Base-by-base conservation (phyloP, 1,284 basidiomycete species). In the Puccinia novopanici region DNA sequence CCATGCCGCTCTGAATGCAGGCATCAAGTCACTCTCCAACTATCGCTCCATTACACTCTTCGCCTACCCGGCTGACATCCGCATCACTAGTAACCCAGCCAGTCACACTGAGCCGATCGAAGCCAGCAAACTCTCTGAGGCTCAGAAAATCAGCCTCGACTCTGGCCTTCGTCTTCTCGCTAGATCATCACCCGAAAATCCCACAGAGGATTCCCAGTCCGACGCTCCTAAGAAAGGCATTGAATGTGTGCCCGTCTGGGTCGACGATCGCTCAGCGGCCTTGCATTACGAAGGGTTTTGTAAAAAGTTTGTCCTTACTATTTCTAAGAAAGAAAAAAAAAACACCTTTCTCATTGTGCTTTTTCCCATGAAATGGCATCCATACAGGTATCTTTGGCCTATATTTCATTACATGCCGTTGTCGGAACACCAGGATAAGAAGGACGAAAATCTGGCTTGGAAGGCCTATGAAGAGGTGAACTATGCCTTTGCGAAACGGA, bases 241-340 rank as follows among this genome's bases (percentile, higher is more conserved):
- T 81, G 89, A 87, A 70, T 97, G 94, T 84, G 90, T 94, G 19
- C 94, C 95, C 15, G 93, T 98, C 24, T 97, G 94, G 92, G 88
- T 97, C 40, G 92, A 95, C 82, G 92, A 94, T 85, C 91, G 91
- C 86, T 90, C 94, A 57, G 93, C 93, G 37, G 94, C 94, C 85
- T 93, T 92, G 0, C 94, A 97, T 86, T 98, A 98, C 83, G 86
- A 87, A 84, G 95, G 95, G 0, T 98, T 98, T 87, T 98, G 95
- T 90, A 99, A 99, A 87, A 91, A 92, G 84, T 97, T 92, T 94
- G 84, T 87, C 90, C 89, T 34, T 34, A 34, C 34, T 34, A 34
- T 34, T 34, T 34, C 34, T 34, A 34, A 34, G 34, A 34, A n/a
- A n/a, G n/a, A n/a, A 10, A 30, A 57, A 24, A 52, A 55, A 78